phyloP scores from a whole-genome alignment of 768 basidiomycete species.

The Kwoniella dejecticola region DNA sequence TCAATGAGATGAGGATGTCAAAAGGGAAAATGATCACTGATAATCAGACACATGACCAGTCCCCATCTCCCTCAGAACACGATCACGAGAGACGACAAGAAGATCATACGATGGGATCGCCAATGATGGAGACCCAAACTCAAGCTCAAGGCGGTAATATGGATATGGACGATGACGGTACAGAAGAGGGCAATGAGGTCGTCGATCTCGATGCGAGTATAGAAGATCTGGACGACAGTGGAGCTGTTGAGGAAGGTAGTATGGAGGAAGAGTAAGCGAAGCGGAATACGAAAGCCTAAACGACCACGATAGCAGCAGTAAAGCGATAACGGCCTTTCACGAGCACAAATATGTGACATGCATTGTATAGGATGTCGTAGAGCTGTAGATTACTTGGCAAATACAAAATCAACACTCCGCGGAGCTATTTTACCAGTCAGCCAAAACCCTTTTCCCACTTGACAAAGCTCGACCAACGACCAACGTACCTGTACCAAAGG shows the following conservation, averaged over 20 bases:
- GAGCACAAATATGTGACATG: too few relatives aligned
- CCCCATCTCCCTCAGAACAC: constrained; percentile 42
- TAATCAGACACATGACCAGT: too few relatives aligned
- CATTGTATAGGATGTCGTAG: too few relatives aligned
- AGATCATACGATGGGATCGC: constrained; percentile 31
- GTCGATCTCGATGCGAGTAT: constrained; percentile 50
- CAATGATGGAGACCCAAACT: constrained; percentile 7
- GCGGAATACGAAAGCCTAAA: not conserved
- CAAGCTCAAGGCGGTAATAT: constrained; percentile 8
- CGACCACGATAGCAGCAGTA: too few relatives aligned
- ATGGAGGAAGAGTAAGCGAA: constrained; percentile 25
- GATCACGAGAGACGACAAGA: constrained; percentile 47
- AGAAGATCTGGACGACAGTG: constrained; percentile 35
- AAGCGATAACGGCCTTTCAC: too few relatives aligned
- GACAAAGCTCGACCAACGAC: not conserved
- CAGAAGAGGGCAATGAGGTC: constrained; percentile 13
- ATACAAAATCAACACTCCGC: constrained; percentile 46
- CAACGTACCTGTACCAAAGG: constrained; percentile 35
- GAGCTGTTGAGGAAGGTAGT: constrained; percentile 16
- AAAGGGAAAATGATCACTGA: too few relatives aligned
- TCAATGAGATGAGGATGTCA: too few relatives aligned
- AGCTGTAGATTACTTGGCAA: constrained; percentile 31
- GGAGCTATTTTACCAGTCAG: constrained; percentile 29
- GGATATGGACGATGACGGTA: constrained; percentile 20
- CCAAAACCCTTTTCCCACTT: not conserved